Conservation (phyloP, 306 rosid genomes). For the Castanea crenata region DNA sequence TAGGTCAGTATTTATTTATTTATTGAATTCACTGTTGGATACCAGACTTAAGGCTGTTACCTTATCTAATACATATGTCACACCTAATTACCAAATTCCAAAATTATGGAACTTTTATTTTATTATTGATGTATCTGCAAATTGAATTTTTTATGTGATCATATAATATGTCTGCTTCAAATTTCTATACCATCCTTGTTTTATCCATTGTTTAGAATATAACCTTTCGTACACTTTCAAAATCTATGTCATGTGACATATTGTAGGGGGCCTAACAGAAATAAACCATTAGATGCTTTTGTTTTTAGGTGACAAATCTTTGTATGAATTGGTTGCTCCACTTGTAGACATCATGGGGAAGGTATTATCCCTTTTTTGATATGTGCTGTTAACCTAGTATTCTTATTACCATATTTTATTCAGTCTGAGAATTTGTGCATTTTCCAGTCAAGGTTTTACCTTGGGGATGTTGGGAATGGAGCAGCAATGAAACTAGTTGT, state of each 20-base stretch:
- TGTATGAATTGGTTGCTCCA: conserved; percentile 64
- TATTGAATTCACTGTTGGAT: conserved; percentile 14
- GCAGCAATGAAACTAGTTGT: conserved; percentile 98
- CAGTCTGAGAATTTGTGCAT: conserved; percentile 23
- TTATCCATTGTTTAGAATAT: conserved; percentile 7
- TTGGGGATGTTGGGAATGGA: conserved; percentile 93
- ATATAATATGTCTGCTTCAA: background rate
- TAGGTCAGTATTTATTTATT: conserved; percentile 17
- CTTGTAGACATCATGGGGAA: conserved; percentile 93
- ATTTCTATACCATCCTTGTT: background rate
- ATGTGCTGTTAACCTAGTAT: background rate
- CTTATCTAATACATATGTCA: background rate
- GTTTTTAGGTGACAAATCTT: conserved; percentile 79
- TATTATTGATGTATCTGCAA: background rate
- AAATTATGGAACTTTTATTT: background rate
- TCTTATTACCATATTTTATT: background rate
- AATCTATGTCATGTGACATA: conserved; percentile 9
- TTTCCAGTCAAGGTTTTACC: conserved; percentile 80
- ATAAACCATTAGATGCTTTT: conserved; percentile 31
- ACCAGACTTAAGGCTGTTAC: background rate
- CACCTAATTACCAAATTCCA: background rate
- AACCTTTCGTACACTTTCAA: background rate
- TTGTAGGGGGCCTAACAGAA: conserved; percentile 21
- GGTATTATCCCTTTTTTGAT: conserved; percentile 38
- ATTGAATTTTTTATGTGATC: background rate